phyloP scores from a whole-genome alignment of 805 yeast species.

The Metschnikowia henanensis region DNA sequence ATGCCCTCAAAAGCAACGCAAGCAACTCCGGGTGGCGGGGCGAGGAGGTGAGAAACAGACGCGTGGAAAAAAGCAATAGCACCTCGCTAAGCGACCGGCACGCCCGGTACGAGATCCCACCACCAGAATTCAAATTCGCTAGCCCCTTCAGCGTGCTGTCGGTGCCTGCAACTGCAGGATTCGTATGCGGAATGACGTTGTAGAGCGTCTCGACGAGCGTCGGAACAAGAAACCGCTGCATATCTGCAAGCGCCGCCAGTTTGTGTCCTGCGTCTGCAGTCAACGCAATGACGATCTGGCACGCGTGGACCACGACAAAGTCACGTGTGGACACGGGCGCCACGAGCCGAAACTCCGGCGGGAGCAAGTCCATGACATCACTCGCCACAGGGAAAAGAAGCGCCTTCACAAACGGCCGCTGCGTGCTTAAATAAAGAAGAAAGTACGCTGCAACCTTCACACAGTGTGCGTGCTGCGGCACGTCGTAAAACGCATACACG shows the following conservation, averaged over 20 bases:
- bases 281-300: conserved; percentile 23
- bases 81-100: conserved; percentile 46
- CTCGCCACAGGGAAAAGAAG: conserved; percentile 47
- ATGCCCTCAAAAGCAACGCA: conserved; percentile 57
- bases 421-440: conserved; percentile 49
- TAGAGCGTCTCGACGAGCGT: conserved; percentile 59
- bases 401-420: conserved; percentile 34
- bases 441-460: conserved; percentile 54
- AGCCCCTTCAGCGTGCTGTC: conserved; percentile 25
- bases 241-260: conserved; percentile 19
- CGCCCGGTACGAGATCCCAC: conserved; percentile 53
- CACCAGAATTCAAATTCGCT: conserved; percentile 34
- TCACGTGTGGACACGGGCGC: conserved; percentile 60
- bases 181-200: conserved; percentile 50
- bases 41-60: conserved; percentile 35
- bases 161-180: conserved; percentile 12
- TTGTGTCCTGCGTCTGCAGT: conserved; percentile 26
- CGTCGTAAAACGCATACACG: conserved; percentile 48
- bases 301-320: conserved; percentile 55
- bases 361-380: conserved; percentile 49
- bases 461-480: conserved; percentile 38
- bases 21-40: conserved; percentile 52
- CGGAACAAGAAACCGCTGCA: conserved; percentile 35
- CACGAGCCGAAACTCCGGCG: conserved; percentile 48
- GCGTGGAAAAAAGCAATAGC: conserved; percentile 37